phyloP scores from a whole-genome alignment of 495 filamentous ascomycete genomes.

The Ascodesmis nigricans region DNA sequence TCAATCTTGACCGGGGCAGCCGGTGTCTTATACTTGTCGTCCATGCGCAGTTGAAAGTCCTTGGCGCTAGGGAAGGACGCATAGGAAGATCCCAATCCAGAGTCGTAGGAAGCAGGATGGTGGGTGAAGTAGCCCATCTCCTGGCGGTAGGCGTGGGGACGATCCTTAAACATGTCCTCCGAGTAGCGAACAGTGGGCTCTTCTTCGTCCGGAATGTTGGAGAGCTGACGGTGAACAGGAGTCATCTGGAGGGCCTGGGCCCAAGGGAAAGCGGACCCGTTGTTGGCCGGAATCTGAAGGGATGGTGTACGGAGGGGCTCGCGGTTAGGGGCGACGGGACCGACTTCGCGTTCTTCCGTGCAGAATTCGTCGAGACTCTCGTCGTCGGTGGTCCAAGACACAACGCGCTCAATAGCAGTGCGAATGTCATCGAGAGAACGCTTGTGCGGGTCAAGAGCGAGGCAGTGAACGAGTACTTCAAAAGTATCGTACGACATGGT shows the following conservation, averaged over 20 bases:
- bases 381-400: slow-evolving; percentile 90
- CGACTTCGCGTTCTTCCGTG: slow-evolving; percentile 47
- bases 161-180: slow-evolving; percentile 66
- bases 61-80: slow-evolving; percentile 13
- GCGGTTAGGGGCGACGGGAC: slow-evolving; percentile 64
- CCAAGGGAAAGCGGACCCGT: slow-evolving; percentile 80
- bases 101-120: slow-evolving; percentile 20
- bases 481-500: slow-evolving; percentile 97
- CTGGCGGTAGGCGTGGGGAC: slow-evolving; percentile 36
- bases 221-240: slow-evolving; percentile 63
- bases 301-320: slow-evolving; percentile 93
- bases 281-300: slow-evolving; percentile 66
- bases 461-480: slow-evolving; percentile 66
- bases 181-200: slow-evolving; percentile 45
- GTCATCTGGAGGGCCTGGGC: slow-evolving; percentile 69
- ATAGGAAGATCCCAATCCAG: slow-evolving; percentile 22
- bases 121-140: slow-evolving; percentile 21
- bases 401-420: slow-evolving; percentile 48
- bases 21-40: too few relatives aligned
- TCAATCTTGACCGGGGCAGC: slow-evolving; percentile 13
- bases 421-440: slow-evolving; percentile 59
- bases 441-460: slow-evolving; percentile 77
- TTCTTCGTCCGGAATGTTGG: slow-evolving; percentile 38
- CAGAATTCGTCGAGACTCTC: slow-evolving; percentile 85
- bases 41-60: slow-evolving; percentile 12